Evolutionary conservation across 306 rosid genomes (phyloP), one percentile per base, ranked within the genome.

Genomic region (Abrus precatorius): DNA sequence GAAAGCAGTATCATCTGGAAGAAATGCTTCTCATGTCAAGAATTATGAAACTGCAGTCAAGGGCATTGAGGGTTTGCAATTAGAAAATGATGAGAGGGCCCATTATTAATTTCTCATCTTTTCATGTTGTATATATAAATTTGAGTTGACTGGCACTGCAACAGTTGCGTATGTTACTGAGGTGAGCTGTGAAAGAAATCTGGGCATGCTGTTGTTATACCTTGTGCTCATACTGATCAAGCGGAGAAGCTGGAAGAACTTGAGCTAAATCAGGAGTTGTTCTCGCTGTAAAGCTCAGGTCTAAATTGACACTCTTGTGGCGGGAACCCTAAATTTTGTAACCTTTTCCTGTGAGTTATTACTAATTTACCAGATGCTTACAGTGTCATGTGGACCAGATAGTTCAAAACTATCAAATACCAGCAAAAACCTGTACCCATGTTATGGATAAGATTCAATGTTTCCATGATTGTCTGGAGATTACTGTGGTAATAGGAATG

Each of bases 31-130:
- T 33, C 91, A 83, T 52, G 80, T 64, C 71, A 92, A 87, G 88
- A 94, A 90, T 87, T 90, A 90, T 54, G 97, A 92, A 63, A 80
- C 86, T 10, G 91, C 95, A 13, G 85, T 92, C 44, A 92, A 85
- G 84, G 98, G 97, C 69, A 88, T 94, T 53, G 97, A 92, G 71
- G 80, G 92, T 62, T 85, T 92, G 87, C 97, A 89, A 69, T 76
- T 95, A 81, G 98, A 92, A 63, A 91, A 82, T 50, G 92, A 94
- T 0, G 96, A 88, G 91, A 94, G 91, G 84, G 89, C 81, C 69
- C 94, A 78, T 75, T 86, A 85, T 57, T 91, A 77, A 79, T 65
- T 69, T 77, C 77, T 34, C 66, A 5, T 53, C 55, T 76, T 29
- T n/a, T 74, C 83, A 78, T 76, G 69, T 72, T 79, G 84, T 20